A percentile compares a stretch with the other conserved stretches of the same genome.
Evolutionary conservation across 2,329 filamentous ascomycete species (phyloP).

Genomic region (Penicillium thymicola): DNA sequence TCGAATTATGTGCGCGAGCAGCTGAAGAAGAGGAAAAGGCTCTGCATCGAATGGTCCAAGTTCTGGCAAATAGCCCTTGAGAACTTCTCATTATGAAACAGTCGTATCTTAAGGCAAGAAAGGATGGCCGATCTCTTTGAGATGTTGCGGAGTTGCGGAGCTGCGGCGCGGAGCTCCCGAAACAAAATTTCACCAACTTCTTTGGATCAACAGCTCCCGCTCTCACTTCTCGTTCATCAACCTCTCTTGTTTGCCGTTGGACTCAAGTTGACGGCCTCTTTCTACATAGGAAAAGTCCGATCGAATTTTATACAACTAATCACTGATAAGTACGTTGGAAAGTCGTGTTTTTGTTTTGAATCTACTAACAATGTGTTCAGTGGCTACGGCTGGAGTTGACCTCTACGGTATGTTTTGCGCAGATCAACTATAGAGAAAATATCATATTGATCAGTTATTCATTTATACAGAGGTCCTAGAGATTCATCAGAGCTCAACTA

Average conservation of each 20-base stretch:
- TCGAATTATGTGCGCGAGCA: slow-evolving; percentile 31
- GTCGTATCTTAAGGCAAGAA: background rate
- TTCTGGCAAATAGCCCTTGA: slow-evolving; percentile 26
- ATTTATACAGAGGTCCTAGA: slow-evolving; percentile 67
- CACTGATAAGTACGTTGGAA: slow-evolving; percentile 1
- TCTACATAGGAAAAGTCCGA: background rate
- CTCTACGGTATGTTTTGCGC: slow-evolving; percentile 56
- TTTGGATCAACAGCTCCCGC: slow-evolving; percentile 1
- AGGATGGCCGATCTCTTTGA: slow-evolving; percentile 3
- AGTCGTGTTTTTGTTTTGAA: slow-evolving; percentile 1
- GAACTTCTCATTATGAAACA: slow-evolving; percentile 30
- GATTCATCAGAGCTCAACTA: slow-evolving; percentile 67
- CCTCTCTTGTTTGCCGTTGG: background rate
- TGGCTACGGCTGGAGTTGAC: slow-evolving; percentile 48
- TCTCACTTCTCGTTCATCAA: slow-evolving; percentile 7
- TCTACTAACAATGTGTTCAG: slow-evolving; percentile 27
- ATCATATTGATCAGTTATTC: slow-evolving; percentile 5
- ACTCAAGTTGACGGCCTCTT: background rate
- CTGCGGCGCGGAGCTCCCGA: slow-evolving; percentile 21
- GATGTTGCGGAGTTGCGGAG: slow-evolving; percentile 18
- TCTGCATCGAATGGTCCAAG: slow-evolving; percentile 38
- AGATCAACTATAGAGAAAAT: background rate
- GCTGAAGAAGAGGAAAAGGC: slow-evolving; percentile 29
- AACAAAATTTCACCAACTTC: slow-evolving; percentile 24
- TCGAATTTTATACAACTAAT: background rate